Conservation (phyloP, 2,329 filamentous ascomycete species). For the Epichloe gansuensis region DNA sequence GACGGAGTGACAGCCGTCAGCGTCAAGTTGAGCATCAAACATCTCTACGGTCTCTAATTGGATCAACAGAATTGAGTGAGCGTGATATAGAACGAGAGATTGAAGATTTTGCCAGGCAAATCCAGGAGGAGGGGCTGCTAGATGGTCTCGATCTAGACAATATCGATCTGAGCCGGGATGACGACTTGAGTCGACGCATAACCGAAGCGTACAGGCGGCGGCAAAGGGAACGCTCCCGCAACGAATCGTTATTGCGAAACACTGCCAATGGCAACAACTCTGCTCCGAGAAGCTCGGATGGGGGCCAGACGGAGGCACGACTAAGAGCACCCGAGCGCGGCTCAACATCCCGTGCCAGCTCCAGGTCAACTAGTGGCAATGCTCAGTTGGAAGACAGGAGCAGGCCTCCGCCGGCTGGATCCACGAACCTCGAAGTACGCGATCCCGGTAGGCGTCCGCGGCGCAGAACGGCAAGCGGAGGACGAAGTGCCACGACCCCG, state of each 20-base stretch:
- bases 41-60: conserved; percentile 73
- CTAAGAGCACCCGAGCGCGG: conserved; percentile 15
- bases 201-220: conserved; percentile 75
- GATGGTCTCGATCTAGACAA: conserved; percentile 84
- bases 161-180: conserved; percentile 70
- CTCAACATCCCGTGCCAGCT: conserved; percentile 28
- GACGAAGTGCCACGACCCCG: conserved; percentile 42
- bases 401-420: conserved; percentile 31
- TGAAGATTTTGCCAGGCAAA: conserved; percentile 78
- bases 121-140: conserved; percentile 72
- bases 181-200: conserved; percentile 81
- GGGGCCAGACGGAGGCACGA: conserved; percentile 13
- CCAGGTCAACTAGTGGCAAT: conserved; percentile 32
- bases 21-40: conserved; percentile 77
- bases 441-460: conserved; percentile 22
- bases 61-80: conserved; percentile 62
- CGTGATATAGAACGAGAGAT: conserved; percentile 79
- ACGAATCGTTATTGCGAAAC: conserved; percentile 20
- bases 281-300: conserved; percentile 21
- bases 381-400: conserved; percentile 33
- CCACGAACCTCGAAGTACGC: conserved; percentile 19
- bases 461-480: conserved; percentile 39
- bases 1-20: conserved; percentile 33
- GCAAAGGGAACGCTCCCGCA: conserved; percentile 49
- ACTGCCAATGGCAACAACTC: conserved; percentile 28